phyloP scores from a whole-genome alignment of 2,329 filamentous ascomycete species.

The Orbilia brochopaga region DNA sequence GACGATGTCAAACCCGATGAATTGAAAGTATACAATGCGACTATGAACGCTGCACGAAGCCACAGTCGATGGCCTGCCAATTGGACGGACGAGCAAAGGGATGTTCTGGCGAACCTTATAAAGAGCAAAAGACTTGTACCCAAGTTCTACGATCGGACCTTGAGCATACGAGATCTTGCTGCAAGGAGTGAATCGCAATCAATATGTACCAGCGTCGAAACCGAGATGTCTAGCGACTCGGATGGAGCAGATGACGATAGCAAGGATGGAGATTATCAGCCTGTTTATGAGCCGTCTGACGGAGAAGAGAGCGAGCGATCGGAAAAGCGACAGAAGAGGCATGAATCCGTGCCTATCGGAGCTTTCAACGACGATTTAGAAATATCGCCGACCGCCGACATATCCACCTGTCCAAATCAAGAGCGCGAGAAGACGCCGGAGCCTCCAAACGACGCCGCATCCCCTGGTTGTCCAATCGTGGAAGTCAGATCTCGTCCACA shows the following conservation, averaged over 20 bases:
- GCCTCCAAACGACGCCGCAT: no score
- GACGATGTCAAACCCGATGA: slow-evolving; percentile 7
- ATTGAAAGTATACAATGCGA: background rate
- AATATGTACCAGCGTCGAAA: slow-evolving; percentile 1
- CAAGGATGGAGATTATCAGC: background rate
- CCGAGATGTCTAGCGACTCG: background rate
- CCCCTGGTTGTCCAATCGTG: no score
- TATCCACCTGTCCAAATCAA: no score
- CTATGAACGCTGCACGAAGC: background rate
- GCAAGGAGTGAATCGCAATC: background rate
- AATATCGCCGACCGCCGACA: background rate
- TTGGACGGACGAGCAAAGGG: slow-evolving; percentile 10
- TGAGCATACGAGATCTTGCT: background rate
- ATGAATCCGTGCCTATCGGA: background rate
- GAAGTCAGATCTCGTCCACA: no score
- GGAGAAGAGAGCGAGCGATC: background rate
- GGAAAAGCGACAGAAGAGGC: background rate
- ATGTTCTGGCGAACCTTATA: slow-evolving; percentile 8
- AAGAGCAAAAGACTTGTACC: background rate
- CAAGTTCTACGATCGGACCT: slow-evolving; percentile 1
- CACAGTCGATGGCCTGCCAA: slow-evolving; percentile 6
- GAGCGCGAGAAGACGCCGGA: no score
- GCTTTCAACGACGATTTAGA: background rate
- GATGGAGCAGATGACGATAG: background rate
- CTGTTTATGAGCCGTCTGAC: background rate